Conservation (phyloP, 768 basidiomycete species). For the Hypholoma fasciculare region DNA sequence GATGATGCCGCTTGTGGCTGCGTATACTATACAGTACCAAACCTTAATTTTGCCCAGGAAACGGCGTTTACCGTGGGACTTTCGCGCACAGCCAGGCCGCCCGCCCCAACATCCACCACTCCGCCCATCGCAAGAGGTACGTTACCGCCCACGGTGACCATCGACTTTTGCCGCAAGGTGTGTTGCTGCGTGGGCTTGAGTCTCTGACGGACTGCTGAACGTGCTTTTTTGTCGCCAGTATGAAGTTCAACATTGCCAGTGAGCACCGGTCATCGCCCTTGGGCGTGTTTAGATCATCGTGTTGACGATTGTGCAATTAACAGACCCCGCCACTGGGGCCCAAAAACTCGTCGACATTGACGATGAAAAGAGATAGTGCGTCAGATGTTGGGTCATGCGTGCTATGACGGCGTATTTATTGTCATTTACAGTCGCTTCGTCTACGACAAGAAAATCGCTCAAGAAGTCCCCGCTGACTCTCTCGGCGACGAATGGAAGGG, state of each 20-base stretch:
- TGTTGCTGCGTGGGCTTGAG: constrained; percentile 11
- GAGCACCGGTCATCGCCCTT: constrained; percentile 33
- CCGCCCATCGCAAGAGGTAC: constrained; percentile 41
- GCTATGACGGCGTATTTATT: neutral
- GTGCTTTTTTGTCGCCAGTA: constrained; percentile 39
- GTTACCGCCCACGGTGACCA: constrained; percentile 46
- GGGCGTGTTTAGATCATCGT: constrained; percentile 10
- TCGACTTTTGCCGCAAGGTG: constrained; percentile 32
- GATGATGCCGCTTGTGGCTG: constrained; percentile 44
- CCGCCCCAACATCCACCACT: constrained; percentile 21
- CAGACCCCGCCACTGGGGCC: constrained; percentile 95
- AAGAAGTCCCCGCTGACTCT: constrained; percentile 90
- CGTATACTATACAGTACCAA: constrained; percentile 58
- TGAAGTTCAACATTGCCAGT: constrained; percentile 99
- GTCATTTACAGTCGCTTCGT: constrained; percentile 73
- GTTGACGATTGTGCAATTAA: constrained; percentile 9
- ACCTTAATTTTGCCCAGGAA: constrained; percentile 47
- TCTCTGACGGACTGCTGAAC: constrained; percentile 14
- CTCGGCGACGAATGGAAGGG: constrained; percentile 97
- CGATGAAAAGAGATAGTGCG: constrained; percentile 85
- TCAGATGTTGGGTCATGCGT: constrained; percentile 2
- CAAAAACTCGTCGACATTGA: constrained; percentile 97
- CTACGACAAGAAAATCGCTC: constrained; percentile 95
- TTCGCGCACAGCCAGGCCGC: constrained; percentile 24
- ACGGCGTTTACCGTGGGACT: constrained; percentile 36